Evolutionary conservation across 1,284 basidiomycete genomes (phyloP).

Genomic region (Ceratobasidium theobromae): DNA sequence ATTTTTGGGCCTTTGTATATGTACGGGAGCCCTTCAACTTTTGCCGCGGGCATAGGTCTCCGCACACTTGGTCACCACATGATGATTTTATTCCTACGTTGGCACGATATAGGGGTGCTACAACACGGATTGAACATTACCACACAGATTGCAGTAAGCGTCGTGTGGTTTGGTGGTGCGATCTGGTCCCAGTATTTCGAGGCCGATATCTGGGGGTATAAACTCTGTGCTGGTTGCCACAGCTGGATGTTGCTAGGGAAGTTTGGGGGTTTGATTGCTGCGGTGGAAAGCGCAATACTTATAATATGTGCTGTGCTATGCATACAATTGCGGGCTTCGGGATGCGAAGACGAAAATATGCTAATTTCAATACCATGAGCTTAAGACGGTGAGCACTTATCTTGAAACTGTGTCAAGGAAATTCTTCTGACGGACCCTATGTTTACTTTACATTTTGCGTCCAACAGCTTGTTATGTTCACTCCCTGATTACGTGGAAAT

Average conservation of each 20-base stretch:
- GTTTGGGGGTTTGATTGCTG: background rate
- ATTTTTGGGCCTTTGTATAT: background rate
- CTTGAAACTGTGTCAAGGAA: no score
- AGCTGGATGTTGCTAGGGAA: background rate
- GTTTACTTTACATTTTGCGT: no score
- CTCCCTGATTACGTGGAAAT: no score
- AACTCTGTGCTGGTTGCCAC: background rate
- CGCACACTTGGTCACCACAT: constrained; percentile 2
- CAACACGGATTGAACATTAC: background rate
- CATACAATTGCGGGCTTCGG: background rate
- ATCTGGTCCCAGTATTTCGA: background rate
- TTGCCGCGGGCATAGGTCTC: background rate
- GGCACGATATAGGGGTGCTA: background rate
- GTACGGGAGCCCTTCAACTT: background rate
- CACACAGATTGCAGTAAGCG: background rate
- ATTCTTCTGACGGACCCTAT: no score
- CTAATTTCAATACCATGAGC: no score
- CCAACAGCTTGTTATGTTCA: no score
- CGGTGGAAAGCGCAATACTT: background rate
- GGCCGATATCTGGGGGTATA: constrained; percentile 10
- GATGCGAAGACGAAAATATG: no score
- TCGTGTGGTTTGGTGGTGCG: background rate
- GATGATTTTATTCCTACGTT: background rate
- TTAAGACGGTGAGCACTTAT: no score
- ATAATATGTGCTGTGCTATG: background rate